Base-by-base conservation (phyloP, 352 stramenopile genomes). In the Pythium graminicola region DNA sequence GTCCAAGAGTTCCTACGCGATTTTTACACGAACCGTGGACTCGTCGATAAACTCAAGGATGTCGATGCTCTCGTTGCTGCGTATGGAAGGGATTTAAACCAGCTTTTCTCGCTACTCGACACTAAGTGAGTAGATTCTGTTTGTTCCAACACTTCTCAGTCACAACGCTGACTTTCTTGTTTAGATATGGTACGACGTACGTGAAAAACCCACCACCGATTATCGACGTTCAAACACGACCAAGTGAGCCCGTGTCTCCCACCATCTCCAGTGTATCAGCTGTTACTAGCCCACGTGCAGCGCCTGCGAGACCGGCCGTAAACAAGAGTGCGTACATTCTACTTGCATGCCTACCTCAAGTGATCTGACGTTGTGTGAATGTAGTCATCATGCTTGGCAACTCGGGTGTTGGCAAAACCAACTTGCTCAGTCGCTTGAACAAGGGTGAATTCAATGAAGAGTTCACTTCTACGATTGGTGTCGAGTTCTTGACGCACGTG, bases 401-500 rank as follows among this genome's bases (percentile, higher is more conserved):
- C 50, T 90, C 74, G 16, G 81, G 81, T 13, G 85, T 95, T 0
- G 85, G 82, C 20, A 95, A 95, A 62, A 93, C 78, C 16, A 93
- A 91, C 38, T 48, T 95, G 32, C 77, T 95, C 33, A 85, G 67
- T 40, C 74, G 81, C 3, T 62, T 91, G 11, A 77, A 89, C 65
- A 89, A 86, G 50, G 76, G 80, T 61, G 82, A 93, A 48, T 95
- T 93, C 57, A 88, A 65, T 48, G 66, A 83, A 26, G 79, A 93
- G 39, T 93, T 93, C 60, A 76, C 72, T 27, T 91, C 80, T 4
- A 93, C 85, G 10, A 82, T 95, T 27, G 82, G 82, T 28, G 82
- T 93, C 31, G 85, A 95, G 54, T 95, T 95, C 48, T 69, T 92
- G n/a, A 92, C 85, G 9, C 82, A 93, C 54, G 53, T 69, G n/a